These are phyloP conservation scores for Edaphochlamys debaryana DNA, from an alignment of 139 green algal species.

Conservation along the genomic window DNA sequence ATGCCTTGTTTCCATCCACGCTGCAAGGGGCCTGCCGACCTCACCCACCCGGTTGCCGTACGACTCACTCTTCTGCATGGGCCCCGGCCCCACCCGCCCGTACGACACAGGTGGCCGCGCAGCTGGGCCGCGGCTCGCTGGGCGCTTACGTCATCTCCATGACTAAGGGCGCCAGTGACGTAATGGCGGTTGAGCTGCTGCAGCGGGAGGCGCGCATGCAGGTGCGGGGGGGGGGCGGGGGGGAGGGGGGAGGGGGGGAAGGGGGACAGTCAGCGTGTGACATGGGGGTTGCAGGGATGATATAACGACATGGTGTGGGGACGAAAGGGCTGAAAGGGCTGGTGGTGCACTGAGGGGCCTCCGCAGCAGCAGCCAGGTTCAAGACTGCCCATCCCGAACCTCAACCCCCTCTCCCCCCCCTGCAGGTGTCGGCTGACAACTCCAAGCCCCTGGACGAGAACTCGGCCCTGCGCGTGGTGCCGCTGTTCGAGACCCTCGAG, in stretches of 20 bases:
- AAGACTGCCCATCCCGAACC: too few species aligned
- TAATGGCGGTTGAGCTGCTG: conserved; percentile 95
- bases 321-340: too few species aligned
- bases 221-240: conserved; percentile 27
- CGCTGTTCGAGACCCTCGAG: conserved; percentile 96
- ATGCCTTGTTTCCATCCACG: too few species aligned
- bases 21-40: too few species aligned
- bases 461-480: conserved; percentile 85
- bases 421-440: conserved; percentile 58
- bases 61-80: too few species aligned
- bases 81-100: background rate
- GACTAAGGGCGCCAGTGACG: conserved; percentile 86
- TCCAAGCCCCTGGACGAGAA: conserved; percentile 45
- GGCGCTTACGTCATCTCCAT: conserved; percentile 98
- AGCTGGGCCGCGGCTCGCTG: conserved; percentile 68
- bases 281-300: too few species aligned
- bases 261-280: too few species aligned
- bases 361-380: too few species aligned
- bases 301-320: too few species aligned
- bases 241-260: background rate
- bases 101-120: conserved; percentile 35
- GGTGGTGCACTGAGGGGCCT: too few species aligned
- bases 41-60: too few species aligned
- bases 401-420: too few species aligned
- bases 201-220: conserved; percentile 84